Evolutionary conservation across 805 yeast species (phyloP).

Genomic region (Blastobotrys terrestris): DNA sequence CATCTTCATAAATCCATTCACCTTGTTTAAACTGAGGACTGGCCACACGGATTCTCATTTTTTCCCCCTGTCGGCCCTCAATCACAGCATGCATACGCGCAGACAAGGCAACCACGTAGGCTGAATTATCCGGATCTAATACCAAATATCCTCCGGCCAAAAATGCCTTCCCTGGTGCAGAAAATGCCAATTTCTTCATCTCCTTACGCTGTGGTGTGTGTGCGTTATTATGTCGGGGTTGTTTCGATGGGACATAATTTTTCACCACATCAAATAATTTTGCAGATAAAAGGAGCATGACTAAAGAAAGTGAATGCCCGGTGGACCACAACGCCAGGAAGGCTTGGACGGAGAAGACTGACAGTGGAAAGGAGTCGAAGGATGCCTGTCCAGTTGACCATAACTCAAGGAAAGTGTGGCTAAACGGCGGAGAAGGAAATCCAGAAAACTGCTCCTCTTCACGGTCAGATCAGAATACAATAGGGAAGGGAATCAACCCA

Average conservation of each 20-base stretch:
- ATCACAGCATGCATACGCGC: slow-evolving; percentile 82
- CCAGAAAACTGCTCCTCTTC: slow-evolving; percentile 18
- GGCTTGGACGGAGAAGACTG: slow-evolving; percentile 21
- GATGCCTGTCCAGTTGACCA: slow-evolving; percentile 62
- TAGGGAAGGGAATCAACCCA: background rate
- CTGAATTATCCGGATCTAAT: slow-evolving; percentile 63
- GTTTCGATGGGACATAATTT: no score
- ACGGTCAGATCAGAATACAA: slow-evolving; percentile 11
- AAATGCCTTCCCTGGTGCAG: slow-evolving; percentile 95
- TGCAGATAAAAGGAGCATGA: background rate
- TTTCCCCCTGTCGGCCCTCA: slow-evolving; percentile 10
- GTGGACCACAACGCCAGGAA: slow-evolving; percentile 41
- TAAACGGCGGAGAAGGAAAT: slow-evolving; percentile 32
- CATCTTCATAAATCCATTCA: slow-evolving; percentile 51
- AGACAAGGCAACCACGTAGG: slow-evolving; percentile 82
- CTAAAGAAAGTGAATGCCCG: slow-evolving; percentile 37
- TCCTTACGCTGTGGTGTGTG: background rate
- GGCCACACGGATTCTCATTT: slow-evolving; percentile 34
- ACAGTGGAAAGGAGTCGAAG: slow-evolving; percentile 9
- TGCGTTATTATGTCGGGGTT: no score
- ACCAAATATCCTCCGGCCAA: slow-evolving; percentile 94
- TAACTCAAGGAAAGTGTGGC: slow-evolving; percentile 54
- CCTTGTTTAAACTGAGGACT: slow-evolving; percentile 71
- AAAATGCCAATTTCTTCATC: slow-evolving; percentile 43
- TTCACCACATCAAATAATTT: background rate